A percentile compares a stretch with the other conserved stretches of the same genome.
Conservation (phyloP, 139 green algal species). For the Chlamydomonas sp. region DNA sequence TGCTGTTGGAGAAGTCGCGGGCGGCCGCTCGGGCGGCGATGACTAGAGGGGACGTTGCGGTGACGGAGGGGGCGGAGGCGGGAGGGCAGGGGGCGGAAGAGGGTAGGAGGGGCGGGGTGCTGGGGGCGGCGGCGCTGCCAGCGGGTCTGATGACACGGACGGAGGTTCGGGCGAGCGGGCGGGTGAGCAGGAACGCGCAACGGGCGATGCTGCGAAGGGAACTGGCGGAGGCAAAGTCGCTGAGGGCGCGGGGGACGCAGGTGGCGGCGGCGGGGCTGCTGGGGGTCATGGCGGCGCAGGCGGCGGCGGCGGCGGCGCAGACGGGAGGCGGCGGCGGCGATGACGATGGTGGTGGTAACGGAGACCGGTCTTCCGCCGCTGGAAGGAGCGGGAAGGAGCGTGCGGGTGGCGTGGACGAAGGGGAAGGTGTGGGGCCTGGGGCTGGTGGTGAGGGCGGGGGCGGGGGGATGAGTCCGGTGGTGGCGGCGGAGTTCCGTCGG, state of each 20-base stretch:
- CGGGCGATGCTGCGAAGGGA: background rate
- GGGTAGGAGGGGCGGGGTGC: background rate
- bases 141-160: background rate
- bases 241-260: background rate
- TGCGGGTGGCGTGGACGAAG: no score
- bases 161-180: background rate
- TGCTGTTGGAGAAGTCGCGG: background rate
- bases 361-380: no score
- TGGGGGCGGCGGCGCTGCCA: background rate
- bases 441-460: no score
- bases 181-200: background rate
- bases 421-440: no score
- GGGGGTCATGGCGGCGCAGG: background rate
- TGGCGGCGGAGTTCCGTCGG: constrained; percentile 6
- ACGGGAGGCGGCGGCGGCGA: background rate
- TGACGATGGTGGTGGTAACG: no score
- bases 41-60: background rate
- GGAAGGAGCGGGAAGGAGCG: no score
- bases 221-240: constrained; percentile 22
- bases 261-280: constrained; percentile 12
- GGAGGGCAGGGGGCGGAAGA: constrained; percentile 5
- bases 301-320: background rate
- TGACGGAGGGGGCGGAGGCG: background rate
- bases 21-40: background rate
- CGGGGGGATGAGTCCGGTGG: background rate